Evolutionary conservation across 164 flowering plant species (phyloP).

Genomic region (Pachysandra terminalis): DNA sequence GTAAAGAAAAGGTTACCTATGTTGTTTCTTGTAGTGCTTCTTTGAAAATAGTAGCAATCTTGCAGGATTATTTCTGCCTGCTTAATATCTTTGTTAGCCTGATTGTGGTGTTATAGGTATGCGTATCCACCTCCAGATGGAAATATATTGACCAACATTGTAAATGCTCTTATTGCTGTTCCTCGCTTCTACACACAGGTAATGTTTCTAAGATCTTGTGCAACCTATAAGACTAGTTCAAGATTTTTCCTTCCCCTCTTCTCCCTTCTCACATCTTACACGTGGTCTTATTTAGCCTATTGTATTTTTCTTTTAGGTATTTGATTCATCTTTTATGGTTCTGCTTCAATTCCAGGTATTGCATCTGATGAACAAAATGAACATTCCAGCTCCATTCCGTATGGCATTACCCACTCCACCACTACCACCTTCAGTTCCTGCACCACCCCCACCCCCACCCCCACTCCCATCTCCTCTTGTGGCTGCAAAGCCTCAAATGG

Average conservation of each 20-base stretch:
- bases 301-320: too few species aligned
- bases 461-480: slow-evolving; percentile 32
- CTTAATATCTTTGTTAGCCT: not conserved
- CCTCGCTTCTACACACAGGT: slow-evolving; percentile 98
- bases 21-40: not conserved
- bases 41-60: not conserved
- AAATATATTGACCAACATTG: slow-evolving; percentile 88
- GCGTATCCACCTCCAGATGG: slow-evolving; percentile 98
- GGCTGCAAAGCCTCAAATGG: slow-evolving; percentile 32
- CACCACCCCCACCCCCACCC: slow-evolving; percentile 48
- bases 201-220: not conserved
- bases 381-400: slow-evolving; percentile 95
- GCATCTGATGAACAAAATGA: slow-evolving; percentile 99
- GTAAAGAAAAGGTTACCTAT: not conserved
- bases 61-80: not conserved
- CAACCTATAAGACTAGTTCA: slow-evolving; percentile 1
- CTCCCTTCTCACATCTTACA: not conserved
- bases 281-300: not conserved
- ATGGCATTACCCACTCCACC: slow-evolving; percentile 94
- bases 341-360: slow-evolving; percentile 51
- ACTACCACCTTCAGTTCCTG: slow-evolving; percentile 59
- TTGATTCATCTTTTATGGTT: not conserved
- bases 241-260: not conserved
- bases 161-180: slow-evolving; percentile 96
- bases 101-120: slow-evolving; percentile 50